These are phyloP conservation scores for Nicotiana sylvestris DNA, from an alignment of 257 asterid genomes.

Conservation along the genomic window DNA sequence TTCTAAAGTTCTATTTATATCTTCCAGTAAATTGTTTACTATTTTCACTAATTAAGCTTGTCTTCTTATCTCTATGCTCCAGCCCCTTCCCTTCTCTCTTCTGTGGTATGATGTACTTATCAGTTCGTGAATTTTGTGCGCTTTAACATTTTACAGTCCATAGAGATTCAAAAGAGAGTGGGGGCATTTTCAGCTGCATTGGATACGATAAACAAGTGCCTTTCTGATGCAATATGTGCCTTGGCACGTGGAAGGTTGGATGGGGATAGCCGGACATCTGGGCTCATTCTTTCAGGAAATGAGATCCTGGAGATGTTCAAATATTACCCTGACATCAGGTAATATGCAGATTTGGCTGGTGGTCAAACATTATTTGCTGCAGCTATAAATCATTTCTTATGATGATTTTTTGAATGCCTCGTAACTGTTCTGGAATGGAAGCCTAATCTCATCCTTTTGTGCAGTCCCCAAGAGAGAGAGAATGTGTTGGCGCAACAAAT, in stretches of 20 bases:
- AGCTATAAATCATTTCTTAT: neutral
- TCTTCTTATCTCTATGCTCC: neutral
- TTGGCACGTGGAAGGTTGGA: conserved; percentile 88
- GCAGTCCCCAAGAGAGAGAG: conserved; percentile 88
- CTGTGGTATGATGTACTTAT: neutral
- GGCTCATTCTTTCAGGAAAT: conserved; percentile 77
- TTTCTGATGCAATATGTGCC: conserved; percentile 88
- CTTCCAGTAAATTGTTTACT: neutral
- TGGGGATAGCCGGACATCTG: conserved; percentile 84
- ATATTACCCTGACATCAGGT: conserved; percentile 86
- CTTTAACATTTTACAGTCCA: conserved; percentile 42
- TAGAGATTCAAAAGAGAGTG: conserved; percentile 83
- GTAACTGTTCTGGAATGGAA: neutral
- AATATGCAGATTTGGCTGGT: conserved; percentile 4
- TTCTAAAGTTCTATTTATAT: neutral
- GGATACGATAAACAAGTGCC: conserved; percentile 80
- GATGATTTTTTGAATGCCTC: neutral
- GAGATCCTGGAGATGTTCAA: conserved; percentile 84
- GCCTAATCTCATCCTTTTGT: conserved; percentile 6
- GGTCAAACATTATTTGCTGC: neutral
- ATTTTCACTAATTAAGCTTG: neutral
- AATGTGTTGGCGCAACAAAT: conserved; percentile 78
- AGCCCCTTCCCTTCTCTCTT: neutral
- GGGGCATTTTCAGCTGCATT: conserved; percentile 91
- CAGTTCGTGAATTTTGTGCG: neutral